Evolutionary conservation across 345 rosid genomes (phyloP).

Genomic region (Alliaria petiolata): DNA sequence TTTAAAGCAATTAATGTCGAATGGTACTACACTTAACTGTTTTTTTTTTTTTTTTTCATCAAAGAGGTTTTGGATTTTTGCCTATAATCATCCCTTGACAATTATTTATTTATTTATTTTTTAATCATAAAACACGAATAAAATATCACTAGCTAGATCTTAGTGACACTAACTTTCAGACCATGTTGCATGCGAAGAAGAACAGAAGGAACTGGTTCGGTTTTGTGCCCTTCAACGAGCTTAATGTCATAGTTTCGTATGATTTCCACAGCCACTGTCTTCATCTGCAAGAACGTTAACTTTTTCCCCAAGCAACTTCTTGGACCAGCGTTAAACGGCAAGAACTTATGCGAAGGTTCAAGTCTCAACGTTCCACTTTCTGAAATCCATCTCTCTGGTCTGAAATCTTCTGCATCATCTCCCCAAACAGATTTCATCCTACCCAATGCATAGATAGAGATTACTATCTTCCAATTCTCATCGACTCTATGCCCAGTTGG

Average conservation of each 20-base stretch:
- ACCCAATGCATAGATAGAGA: not conserved
- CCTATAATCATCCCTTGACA: not conserved
- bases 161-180: not conserved
- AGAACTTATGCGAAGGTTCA: not conserved
- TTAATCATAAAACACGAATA: not conserved
- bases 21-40: too few relatives aligned
- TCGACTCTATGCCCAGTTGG: slow-evolving; percentile 2
- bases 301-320: not conserved
- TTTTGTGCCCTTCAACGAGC: not conserved
- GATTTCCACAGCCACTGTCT: not conserved
- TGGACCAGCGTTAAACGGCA: slow-evolving; percentile 1
- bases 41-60: too few relatives aligned
- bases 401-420: not conserved
- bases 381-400: slow-evolving; percentile 1
- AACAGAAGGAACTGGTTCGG: not conserved
- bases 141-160: not conserved
- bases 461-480: not conserved
- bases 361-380: not conserved
- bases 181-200: not conserved
- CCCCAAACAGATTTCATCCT: slow-evolving; percentile 5
- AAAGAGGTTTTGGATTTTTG: not conserved
- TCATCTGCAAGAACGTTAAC: slow-evolving; percentile 1
- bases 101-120: not conserved
- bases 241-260: not conserved
- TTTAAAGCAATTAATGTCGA: too few relatives aligned